phyloP scores from a whole-genome alignment of 768 basidiomycete species.

The Crepidotus variabilis region DNA sequence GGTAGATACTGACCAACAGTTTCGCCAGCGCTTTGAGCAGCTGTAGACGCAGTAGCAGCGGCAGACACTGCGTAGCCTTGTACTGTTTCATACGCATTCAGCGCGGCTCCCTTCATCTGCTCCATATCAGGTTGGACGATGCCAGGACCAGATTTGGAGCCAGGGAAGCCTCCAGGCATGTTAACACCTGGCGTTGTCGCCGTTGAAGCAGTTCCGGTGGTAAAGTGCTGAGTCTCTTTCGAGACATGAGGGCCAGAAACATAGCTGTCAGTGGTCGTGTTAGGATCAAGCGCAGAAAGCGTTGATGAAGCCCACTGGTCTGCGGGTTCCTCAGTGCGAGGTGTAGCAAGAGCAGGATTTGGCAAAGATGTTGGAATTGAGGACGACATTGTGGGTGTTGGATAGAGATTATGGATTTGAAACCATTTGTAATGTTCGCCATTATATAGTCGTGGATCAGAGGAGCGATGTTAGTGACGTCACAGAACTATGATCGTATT shows the following conservation, averaged over 20 bases:
- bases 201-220: neutral
- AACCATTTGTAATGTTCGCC: neutral
- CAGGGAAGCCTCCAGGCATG: constrained; percentile 6
- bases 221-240: neutral
- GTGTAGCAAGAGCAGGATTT: neutral
- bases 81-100: neutral
- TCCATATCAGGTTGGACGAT: neutral
- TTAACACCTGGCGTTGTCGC: neutral
- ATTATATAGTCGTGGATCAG: neutral
- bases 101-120: neutral
- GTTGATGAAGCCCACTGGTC: constrained; percentile 5
- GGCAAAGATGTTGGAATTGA: neutral
- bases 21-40: constrained; percentile 7
- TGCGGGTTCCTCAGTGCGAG: constrained; percentile 1
- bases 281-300: constrained; percentile 1
- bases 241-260: neutral
- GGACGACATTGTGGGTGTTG: neutral
- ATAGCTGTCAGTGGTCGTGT: neutral
- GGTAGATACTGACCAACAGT: constrained; percentile 16
- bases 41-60: neutral
- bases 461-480: neutral
- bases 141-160: neutral
- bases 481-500: neutral
- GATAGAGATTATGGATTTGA: neutral
- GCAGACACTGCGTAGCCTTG: neutral